Conservation (phyloP, 2,329 filamentous ascomycete genomes). For the Sphaceloma murrayae region DNA sequence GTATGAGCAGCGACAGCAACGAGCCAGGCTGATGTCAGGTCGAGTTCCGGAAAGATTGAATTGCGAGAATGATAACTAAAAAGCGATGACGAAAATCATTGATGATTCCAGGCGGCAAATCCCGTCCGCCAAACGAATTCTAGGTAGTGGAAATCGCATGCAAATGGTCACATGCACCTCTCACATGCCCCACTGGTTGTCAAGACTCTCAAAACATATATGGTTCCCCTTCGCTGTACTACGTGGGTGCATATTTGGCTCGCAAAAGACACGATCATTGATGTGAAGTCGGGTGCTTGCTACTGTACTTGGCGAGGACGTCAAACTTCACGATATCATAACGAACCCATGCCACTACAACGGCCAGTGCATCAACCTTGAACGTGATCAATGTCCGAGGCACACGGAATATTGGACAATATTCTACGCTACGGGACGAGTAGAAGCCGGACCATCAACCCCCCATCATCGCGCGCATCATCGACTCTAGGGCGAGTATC, state of each 20-base stretch:
- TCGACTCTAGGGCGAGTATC: background rate
- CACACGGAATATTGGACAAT: conserved; percentile 2
- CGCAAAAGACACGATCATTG: no score
- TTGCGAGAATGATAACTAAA: no score
- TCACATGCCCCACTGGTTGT: background rate
- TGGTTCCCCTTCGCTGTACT: no score
- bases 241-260: no score
- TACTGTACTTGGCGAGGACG: no score
- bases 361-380: background rate
- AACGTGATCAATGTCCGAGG: conserved; percentile 9
- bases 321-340: no score
- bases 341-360: no score
- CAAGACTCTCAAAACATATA: background rate
- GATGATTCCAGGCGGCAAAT: conserved; percentile 7
- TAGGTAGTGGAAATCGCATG: conserved; percentile 1
- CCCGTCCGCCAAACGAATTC: background rate
- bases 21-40: background rate
- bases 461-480: background rate
- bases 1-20: background rate
- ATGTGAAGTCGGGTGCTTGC: no score
- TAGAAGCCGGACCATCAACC: background rate
- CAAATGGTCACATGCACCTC: conserved; percentile 1
- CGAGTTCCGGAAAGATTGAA: background rate
- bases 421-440: conserved; percentile 6
- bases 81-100: no score